These are phyloP conservation scores for Zoysia pacifica DNA, from an alignment of 176 grass and related monocot genomes.

Conservation along the genomic window DNA sequence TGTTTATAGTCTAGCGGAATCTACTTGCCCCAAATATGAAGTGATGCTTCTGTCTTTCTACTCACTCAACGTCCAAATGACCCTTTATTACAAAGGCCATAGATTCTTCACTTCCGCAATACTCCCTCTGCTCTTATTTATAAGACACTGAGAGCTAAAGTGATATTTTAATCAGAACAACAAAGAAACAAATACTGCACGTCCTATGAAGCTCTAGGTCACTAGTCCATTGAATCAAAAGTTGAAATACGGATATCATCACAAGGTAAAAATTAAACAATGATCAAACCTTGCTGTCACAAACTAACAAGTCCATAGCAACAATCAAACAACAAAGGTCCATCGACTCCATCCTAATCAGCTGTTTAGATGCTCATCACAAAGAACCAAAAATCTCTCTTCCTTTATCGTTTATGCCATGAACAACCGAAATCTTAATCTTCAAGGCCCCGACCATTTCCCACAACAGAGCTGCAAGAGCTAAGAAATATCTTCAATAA, in stretches of 20 bases:
- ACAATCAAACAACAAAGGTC: not conserved
- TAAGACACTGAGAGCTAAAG: not conserved
- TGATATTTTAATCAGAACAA: constrained; percentile 12
- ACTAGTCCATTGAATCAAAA: constrained; percentile 10
- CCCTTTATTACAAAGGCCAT: constrained; percentile 29
- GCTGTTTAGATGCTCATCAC: not conserved
- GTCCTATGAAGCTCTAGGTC: not conserved
- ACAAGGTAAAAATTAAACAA: not conserved
- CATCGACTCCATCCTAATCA: not conserved
- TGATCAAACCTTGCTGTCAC: not conserved
- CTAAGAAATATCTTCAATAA: not conserved
- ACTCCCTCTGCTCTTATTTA: no score
- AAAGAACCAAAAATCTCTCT: not conserved
- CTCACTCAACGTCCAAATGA: constrained; percentile 14
- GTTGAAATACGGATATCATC: not conserved
- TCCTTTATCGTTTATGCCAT: not conserved
- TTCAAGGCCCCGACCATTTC: not conserved
- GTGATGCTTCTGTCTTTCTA: constrained; percentile 29
- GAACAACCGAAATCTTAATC: not conserved
- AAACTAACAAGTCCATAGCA: not conserved
- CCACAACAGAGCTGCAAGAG: not conserved
- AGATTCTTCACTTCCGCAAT: constrained; percentile 31
- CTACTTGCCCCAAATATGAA: constrained; percentile 10
- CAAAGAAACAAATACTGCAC: constrained; percentile 17
- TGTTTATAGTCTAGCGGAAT: not conserved